Evolutionary conservation across 2,329 filamentous ascomycete genomes (phyloP), one percentile per base, ranked within the genome.

Genomic region (Talaromyces sp.): DNA sequence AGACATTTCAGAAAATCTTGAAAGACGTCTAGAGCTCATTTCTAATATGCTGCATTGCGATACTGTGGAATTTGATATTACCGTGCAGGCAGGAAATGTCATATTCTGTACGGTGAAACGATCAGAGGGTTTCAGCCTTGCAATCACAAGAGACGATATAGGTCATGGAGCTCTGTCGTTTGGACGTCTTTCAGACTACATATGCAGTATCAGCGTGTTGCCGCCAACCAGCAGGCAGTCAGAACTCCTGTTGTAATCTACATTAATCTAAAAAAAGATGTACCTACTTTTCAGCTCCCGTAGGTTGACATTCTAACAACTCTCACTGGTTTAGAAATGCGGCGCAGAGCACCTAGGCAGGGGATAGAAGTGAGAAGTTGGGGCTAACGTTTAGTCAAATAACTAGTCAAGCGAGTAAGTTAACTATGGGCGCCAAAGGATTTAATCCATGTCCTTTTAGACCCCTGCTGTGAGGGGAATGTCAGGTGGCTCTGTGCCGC

Each of bases 341-440:
- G 45, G 45, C 45, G 45, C 45, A 50, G 25, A 33, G 22, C 25
- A 35, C 15, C 15, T 17, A 15, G 45, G 13, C 9, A 50, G 45
- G 45, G 31, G 25, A 50, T 13, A 40, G 17, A 9, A 31, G 6
- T 53, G 54, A 63, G 63, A 60, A 66, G 61, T 5, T 45, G 15
- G 19, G 19, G 25, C 40, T 43, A 43, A 11, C 25, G 7, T 25
- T 39, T 19, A 39, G 36, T 13, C 5, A 39, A 39, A 19, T 39
- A 17, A 19, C 36, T 39, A 39, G n/a, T 39, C 36, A 39, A 39
- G 36, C 36, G 17, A 17, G n/a, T n/a, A n/a, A n/a, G n/a, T n/a
- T n/a, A n/a, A n/a, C n/a, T 4, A 17, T 7, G 36, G 3, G 36
- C 36, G 15, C 3, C n/a, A 19, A n/a, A 15, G 17, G 8, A 1